These are phyloP conservation scores for Xylaria sp. DNA, from an alignment of 2,329 filamentous ascomycete genomes.

Conservation along the genomic window DNA sequence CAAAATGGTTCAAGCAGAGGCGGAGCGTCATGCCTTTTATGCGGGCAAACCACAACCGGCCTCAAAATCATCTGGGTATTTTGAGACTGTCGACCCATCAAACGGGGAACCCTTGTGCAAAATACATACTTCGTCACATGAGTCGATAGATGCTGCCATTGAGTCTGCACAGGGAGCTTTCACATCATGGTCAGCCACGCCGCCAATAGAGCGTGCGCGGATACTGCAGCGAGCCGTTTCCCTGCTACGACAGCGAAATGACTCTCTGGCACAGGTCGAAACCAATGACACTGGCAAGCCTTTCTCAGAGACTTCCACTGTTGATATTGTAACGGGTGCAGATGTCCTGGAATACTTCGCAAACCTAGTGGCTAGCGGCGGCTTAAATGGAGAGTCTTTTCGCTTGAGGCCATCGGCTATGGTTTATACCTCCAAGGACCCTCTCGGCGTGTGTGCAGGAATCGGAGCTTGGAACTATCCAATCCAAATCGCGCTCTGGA, in stretches of 20 bases:
- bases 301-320: slow-evolving; percentile 83
- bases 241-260: slow-evolving; percentile 79
- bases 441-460: slow-evolving; percentile 84
- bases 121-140: slow-evolving; percentile 74
- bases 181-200: slow-evolving; percentile 78
- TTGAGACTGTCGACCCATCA: slow-evolving; percentile 79
- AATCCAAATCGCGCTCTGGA: slow-evolving; percentile 91
- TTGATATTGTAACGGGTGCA: slow-evolving; percentile 84
- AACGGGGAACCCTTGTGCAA: slow-evolving; percentile 75
- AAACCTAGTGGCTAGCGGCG: slow-evolving; percentile 79
- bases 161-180: slow-evolving; percentile 78
- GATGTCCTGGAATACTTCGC: slow-evolving; percentile 91
- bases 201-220: slow-evolving; percentile 78
- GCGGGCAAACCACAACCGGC: slow-evolving; percentile 74
- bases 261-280: slow-evolving; percentile 81
- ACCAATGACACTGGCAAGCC: slow-evolving; percentile 89
- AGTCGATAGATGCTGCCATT: slow-evolving; percentile 78
- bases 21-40: slow-evolving; percentile 76
- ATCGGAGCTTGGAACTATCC: slow-evolving; percentile 96
- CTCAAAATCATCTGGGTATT: slow-evolving; percentile 69
- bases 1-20: slow-evolving; percentile 43
- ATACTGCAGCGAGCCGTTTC: slow-evolving; percentile 81
- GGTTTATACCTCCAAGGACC: slow-evolving; percentile 84
- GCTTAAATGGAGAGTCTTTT: slow-evolving; percentile 82
- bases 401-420: slow-evolving; percentile 80